These are phyloP conservation scores for Loxodes magnus DNA, from an alignment of 73 alveolate species.

Conservation along the genomic window DNA sequence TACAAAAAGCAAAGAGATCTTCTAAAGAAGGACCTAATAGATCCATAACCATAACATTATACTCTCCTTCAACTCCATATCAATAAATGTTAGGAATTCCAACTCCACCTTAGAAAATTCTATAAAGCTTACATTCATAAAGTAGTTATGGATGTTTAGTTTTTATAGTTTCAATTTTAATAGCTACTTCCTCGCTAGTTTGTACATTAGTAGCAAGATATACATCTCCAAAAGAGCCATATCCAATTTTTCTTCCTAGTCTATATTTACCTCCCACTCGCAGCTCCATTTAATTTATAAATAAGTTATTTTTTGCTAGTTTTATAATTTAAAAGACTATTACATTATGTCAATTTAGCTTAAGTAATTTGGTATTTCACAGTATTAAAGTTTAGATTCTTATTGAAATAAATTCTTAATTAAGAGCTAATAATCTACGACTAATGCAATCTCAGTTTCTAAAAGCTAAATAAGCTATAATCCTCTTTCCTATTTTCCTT, in stretches of 20 bases:
- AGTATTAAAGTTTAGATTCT: too few relatives aligned
- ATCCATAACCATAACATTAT: conserved; percentile 67
- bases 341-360: too few relatives aligned
- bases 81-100: conserved; percentile 60
- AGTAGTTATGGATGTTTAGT: conserved; percentile 47
- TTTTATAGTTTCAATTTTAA: conserved; percentile 40
- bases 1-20: conserved; percentile 31
- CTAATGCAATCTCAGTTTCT: too few relatives aligned
- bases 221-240: conserved; percentile 86
- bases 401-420: too few relatives aligned
- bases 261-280: conserved; percentile 72
- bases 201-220: conserved; percentile 62
- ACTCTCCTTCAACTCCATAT: conserved; percentile 69
- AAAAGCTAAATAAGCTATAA: too few relatives aligned
- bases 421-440: too few relatives aligned
- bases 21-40: conserved; percentile 58
- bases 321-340: too few relatives aligned
- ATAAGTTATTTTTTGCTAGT: too few relatives aligned
- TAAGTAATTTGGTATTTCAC: too few relatives aligned
- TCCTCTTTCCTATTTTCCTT: too few relatives aligned
- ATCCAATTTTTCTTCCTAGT: conserved; percentile 66
- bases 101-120: conserved; percentile 51
- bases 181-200: conserved; percentile 56
- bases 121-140: conserved; percentile 51
- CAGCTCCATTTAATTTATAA: too few relatives aligned